Base-by-base conservation (phyloP, 768 basidiomycete genomes). In the Saitozyma sp. region DNA sequence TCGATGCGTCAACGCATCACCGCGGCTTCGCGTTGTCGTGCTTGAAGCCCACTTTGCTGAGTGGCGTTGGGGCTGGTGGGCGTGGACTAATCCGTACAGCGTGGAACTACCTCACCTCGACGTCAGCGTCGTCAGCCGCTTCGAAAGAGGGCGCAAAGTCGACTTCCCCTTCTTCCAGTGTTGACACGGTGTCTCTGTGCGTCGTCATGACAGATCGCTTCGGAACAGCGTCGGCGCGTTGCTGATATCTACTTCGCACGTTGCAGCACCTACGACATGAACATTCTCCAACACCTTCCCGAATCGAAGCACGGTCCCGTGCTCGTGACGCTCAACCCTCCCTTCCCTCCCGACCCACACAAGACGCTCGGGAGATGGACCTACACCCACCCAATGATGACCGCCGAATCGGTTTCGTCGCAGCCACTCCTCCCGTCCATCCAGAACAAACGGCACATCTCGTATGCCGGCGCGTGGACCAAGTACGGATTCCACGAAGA, bases 401-500 rank as follows among this genome's bases (percentile, higher is more conserved):
- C 87, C 63, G 64, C 77, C 3, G 68, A 85, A 83, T 85, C 86
- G 14, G 82, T 89, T 20, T 75, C 70, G 17, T 84, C 86, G 0
- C 88, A 89, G 70, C 66, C 73, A 9, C 80, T 81, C 29, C 83
- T 89, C 73, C 73, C 74, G 54, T 74, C 70, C 14, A 90, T 90
- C 59, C 89, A 90, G 78, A 84, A 85, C 68, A 83, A 70, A 51
- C 83, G 87, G 9, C 83, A 84, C 5, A 83, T 89, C 66, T 83
- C 86, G 8, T 88, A 83, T 71, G 87, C 84, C 1, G 88, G 88
- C 9, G 89, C 89, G 29, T 91, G 87, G 82, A 83, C 86, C 50
- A 85, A 85, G 60, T 90, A 89, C 68, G 89, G 89, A 16, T 90
- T 91, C 82, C 89, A 91, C 79, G 89, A 90, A 78, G 90, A 90